Base-by-base conservation (phyloP, 768 basidiomycete genomes). In the Mycena kentingensis region DNA sequence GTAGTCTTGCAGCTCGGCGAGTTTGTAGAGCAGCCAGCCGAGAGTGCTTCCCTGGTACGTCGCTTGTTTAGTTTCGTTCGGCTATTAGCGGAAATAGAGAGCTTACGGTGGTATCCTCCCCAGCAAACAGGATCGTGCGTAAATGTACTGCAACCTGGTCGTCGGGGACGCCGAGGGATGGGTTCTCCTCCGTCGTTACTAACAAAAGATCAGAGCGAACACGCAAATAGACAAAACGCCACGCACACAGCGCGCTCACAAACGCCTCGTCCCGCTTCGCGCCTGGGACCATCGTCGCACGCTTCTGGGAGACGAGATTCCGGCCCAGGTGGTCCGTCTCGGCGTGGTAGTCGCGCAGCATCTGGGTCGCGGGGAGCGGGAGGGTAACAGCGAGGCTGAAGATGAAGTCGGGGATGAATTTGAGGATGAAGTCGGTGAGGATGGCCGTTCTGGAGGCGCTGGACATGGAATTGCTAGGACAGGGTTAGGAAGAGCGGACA, bases 1-100 rank as follows among this genome's bases (percentile, higher is more conserved):
- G 28, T 43, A 42, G 5, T 44, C 56, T 8, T 19, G 47, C 31
- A 59, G 49, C 31, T 52, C 31, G 11, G 32, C 50, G 29, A 51
- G 50, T 26, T 51, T 36, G 26, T 51, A 51, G 1, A 51, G 50
- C 11, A 37, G 19, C 50, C 50, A 51, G 2, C 32, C 50, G 7
- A 45, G 25, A 6, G 50, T 37, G 32, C 24, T 24, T 6, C 32
- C 42, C 50, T 51, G 26, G 15, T 3, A 11, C 12, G 6, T 24
- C n/a, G n/a, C n/a, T n/a, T n/a, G n/a, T n/a, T n/a, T n/a, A 39
- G 11, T 25, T 18, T 7, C 21, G 19, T 24, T 49, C 21, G 11
- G 19, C 6, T 19, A 5, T 18, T 13, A 38, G 35, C n/a, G 22
- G 2, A 24, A 12, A 10, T 31, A 29, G 15, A 18, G 12, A 2